Conservation (phyloP, 352 stramenopile genomes). For the Phytophthora rubi region DNA sequence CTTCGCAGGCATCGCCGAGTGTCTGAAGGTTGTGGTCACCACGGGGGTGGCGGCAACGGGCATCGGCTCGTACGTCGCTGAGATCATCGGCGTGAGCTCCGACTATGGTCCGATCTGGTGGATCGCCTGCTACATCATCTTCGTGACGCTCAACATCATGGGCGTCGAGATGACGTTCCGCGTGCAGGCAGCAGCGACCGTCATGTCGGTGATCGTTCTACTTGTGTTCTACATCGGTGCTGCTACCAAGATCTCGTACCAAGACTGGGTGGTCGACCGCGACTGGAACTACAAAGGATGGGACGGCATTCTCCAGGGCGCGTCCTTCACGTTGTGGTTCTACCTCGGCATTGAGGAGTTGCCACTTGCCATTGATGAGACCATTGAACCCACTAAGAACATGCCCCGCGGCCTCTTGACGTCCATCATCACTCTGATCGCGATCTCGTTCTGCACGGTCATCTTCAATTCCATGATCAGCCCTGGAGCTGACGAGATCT, state of each 20-base stretch:
- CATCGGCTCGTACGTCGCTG: constrained; percentile 68
- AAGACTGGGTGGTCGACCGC: constrained; percentile 55
- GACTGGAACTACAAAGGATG: constrained; percentile 66
- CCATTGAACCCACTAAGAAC: constrained; percentile 65
- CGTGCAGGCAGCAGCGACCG: constrained; percentile 53
- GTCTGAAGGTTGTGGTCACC: constrained; percentile 64
- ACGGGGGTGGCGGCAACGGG: constrained; percentile 56
- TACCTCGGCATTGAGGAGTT: constrained; percentile 74
- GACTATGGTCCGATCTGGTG: constrained; percentile 56
- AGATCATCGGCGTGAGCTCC: constrained; percentile 47
- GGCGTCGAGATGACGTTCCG: constrained; percentile 73
- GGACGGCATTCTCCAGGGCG: constrained; percentile 53
- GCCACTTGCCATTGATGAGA: constrained; percentile 66
- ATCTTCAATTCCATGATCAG: constrained; percentile 70
- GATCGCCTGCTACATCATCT: constrained; percentile 62
- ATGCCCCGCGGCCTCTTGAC: constrained; percentile 59
- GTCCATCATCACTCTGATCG: constrained; percentile 59
- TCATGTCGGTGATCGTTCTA: constrained; percentile 59
- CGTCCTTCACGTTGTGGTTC: constrained; percentile 73
- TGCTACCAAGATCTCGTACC: constrained; percentile 55
- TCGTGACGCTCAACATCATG: constrained; percentile 60
- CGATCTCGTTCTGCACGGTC: constrained; percentile 61
- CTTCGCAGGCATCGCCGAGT: constrained; percentile 65
- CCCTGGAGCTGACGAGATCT: constrained; percentile 54
- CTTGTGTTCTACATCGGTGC: constrained; percentile 66